Evolutionary conservation across 1,139 yeast genomes (phyloP).

Genomic region (Suhomyces anneliseae): DNA sequence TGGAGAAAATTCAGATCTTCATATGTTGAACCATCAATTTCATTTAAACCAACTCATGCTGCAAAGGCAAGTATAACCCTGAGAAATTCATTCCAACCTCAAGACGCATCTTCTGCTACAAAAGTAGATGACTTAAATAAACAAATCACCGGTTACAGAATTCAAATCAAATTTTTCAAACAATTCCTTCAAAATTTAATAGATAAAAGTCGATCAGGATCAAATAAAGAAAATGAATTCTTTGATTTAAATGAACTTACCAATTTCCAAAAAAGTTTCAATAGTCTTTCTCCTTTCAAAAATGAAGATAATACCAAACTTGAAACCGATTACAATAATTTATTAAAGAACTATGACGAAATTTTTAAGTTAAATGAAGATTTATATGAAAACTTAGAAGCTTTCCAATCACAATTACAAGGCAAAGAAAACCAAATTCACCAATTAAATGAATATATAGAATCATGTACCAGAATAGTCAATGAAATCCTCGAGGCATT

Average conservation of each 20-base stretch:
- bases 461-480: constrained; percentile 18
- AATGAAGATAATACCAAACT: constrained; percentile 12
- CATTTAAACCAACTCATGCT: constrained; percentile 8
- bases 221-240: constrained; percentile 4
- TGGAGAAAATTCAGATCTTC: constrained; percentile 37
- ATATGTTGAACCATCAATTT: constrained; percentile 9
- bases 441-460: constrained; percentile 17
- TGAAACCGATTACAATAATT: constrained; percentile 19
- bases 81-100: constrained; percentile 13
- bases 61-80: constrained; percentile 7
- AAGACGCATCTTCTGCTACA: constrained; percentile 16
- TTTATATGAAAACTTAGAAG: constrained; percentile 37
- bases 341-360: constrained; percentile 37
- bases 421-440: constrained; percentile 26
- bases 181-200: constrained; percentile 41
- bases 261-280: constrained; percentile 24
- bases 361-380: constrained; percentile 40
- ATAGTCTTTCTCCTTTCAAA: constrained; percentile 16
- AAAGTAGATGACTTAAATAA: constrained; percentile 37
- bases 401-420: constrained; percentile 31
- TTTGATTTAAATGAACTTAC: constrained; percentile 26
- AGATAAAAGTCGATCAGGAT: constrained; percentile 22
- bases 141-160: constrained; percentile 43
- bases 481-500: constrained; percentile 26
- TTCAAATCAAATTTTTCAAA: constrained; percentile 44